phyloP scores from a whole-genome alignment of 805 yeast genomes.

The Lachancea fermentati region DNA sequence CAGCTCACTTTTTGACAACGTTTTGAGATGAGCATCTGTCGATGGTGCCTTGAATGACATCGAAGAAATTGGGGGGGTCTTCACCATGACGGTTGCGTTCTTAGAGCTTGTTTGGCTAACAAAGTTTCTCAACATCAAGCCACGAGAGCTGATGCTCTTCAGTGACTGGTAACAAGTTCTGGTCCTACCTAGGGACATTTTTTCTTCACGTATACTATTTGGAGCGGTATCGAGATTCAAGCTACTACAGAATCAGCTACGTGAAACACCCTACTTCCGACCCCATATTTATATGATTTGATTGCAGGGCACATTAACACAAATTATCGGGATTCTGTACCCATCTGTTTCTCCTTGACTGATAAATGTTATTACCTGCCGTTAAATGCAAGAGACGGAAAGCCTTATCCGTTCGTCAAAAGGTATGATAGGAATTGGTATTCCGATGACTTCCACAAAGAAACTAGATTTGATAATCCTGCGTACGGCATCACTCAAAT shows the following conservation, averaged over 20 bases:
- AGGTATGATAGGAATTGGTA: background rate
- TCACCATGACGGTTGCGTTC: slow-evolving; percentile 12
- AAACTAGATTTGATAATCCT: background rate
- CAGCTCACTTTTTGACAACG: slow-evolving; percentile 49
- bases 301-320: background rate
- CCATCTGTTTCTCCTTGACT: background rate
- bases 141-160: background rate
- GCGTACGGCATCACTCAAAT: slow-evolving; percentile 2
- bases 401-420: background rate
- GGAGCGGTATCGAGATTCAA: too few species aligned
- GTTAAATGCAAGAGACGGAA: background rate
- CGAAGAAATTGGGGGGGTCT: slow-evolving; percentile 5
- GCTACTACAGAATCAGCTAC: background rate
- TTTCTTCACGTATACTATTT: too few species aligned
- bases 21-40: slow-evolving; percentile 41
- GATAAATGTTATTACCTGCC: slow-evolving; percentile 3
- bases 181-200: background rate
- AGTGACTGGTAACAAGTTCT: background rate
- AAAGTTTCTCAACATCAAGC: slow-evolving; percentile 2
- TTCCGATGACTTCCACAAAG: background rate
- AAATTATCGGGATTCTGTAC: background rate
- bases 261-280: background rate
- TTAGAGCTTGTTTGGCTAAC: slow-evolving; percentile 16
- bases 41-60: slow-evolving; percentile 2
- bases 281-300: background rate